Evolutionary conservation across 2,329 filamentous ascomycete species (phyloP).

Genomic region (Penicillium glabrum): DNA sequence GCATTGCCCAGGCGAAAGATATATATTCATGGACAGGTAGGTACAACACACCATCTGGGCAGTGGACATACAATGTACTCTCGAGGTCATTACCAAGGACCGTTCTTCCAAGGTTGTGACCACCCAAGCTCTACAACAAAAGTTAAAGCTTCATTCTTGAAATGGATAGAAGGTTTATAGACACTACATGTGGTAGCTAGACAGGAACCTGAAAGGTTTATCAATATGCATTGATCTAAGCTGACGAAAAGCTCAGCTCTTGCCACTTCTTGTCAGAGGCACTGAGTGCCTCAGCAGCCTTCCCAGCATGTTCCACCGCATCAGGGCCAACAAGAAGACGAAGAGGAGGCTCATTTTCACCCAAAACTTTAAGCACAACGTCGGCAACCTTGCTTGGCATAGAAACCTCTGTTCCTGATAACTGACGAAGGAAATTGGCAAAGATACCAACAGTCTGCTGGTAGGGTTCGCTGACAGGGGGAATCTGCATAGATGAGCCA

Average conservation of each 20-base stretch:
- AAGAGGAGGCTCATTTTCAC: not conserved
- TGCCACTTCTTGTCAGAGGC: not conserved
- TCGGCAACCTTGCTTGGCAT: not conserved
- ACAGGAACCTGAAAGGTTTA: too few species aligned
- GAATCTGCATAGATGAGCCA: not conserved
- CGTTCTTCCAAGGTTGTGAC: too few species aligned
- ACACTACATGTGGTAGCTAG: too few species aligned
- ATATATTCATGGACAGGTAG: too few species aligned
- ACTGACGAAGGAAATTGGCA: not conserved
- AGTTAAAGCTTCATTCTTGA: too few species aligned
- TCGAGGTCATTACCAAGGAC: too few species aligned
- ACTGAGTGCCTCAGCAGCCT: not conserved
- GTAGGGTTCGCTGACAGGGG: not conserved
- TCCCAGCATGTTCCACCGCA: not conserved
- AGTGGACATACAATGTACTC: too few species aligned
- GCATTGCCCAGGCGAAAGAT: too few species aligned
- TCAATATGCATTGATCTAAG: not conserved
- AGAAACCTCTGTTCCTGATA: not conserved
- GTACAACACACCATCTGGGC: too few species aligned
- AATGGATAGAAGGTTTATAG: too few species aligned
- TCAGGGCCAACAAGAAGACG: not conserved
- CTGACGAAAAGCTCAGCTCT: not conserved
- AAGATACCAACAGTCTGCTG: not conserved
- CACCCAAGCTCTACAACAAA: too few species aligned
- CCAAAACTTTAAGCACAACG: not conserved